These are phyloP conservation scores for Trichoderma cornu-damae DNA, from an alignment of 2,329 filamentous ascomycete species.

Conservation along the genomic window DNA sequence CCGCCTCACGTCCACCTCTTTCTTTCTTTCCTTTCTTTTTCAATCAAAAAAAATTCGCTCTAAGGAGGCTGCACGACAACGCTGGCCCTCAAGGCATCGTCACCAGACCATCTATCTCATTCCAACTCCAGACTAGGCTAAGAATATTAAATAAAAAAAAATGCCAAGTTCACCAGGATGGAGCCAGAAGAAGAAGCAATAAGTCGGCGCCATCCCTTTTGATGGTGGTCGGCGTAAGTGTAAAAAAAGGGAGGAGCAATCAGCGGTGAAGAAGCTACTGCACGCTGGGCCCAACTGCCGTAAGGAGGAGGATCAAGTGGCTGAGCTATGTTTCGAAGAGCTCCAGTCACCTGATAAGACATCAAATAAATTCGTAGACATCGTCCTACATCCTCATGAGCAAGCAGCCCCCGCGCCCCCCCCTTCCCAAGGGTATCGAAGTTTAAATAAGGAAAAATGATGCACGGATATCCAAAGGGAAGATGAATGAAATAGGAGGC, in stretches of 20 bases:
- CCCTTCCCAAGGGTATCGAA: conserved; percentile 36
- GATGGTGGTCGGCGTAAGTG: conserved; percentile 14
- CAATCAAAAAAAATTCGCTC: conserved; percentile 1
- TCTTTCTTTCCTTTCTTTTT: background rate
- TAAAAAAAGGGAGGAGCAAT: conserved; percentile 9
- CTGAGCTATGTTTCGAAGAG: background rate
- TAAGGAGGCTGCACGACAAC: conserved; percentile 15
- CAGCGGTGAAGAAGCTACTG: background rate
- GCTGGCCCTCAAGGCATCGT: conserved; percentile 11
- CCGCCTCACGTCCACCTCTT: conserved; percentile 14
- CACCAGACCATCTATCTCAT: conserved; percentile 19
- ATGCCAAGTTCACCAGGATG: conserved; percentile 19
- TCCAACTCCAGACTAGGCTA: conserved; percentile 20
- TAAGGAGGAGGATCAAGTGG: background rate
- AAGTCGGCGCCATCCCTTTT: conserved; percentile 16
- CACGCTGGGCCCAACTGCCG: conserved; percentile 7
- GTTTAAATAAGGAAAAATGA: conserved; percentile 22
- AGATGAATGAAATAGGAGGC: conserved; percentile 24
- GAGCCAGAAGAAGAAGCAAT: conserved; percentile 17
- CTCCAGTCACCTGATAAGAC: conserved; percentile 1
- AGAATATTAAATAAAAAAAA: conserved; percentile 20
- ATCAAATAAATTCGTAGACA: conserved; percentile 8
- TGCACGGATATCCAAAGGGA: conserved; percentile 21
- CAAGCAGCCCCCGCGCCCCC: conserved; percentile 24
- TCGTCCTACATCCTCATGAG: conserved; percentile 11